Conservation (phyloP, 1,284 basidiomycete genomes). For the Melampsora larici-populina region DNA sequence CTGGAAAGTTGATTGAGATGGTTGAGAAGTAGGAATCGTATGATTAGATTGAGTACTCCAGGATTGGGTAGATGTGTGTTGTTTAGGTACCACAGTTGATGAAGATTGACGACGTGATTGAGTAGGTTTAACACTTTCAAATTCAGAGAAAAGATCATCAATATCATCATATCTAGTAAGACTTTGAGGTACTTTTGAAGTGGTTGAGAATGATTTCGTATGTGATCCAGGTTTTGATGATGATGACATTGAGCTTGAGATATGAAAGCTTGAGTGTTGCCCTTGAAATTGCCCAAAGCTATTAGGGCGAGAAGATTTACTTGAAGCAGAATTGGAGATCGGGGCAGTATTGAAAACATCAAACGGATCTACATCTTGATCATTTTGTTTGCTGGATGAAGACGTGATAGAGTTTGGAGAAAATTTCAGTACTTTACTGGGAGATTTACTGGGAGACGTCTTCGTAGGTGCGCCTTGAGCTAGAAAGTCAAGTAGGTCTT, state of each 20-base stretch:
- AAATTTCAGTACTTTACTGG: background rate
- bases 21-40: too few relatives aligned
- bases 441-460: background rate
- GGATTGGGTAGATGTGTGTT: too few relatives aligned
- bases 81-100: background rate
- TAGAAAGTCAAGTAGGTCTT: background rate
- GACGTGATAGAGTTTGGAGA: background rate
- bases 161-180: slow-evolving; percentile 2
- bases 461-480: background rate
- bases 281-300: too few relatives aligned
- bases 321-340: background rate
- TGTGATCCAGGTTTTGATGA: background rate
- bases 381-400: background rate
- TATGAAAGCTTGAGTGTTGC: too few relatives aligned
- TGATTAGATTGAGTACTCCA: too few relatives aligned
- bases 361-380: slow-evolving; percentile 13
- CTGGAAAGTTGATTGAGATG: too few relatives aligned
- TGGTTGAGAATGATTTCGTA: background rate
- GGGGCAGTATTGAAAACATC: slow-evolving; percentile 19
- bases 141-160: slow-evolving; percentile 34
- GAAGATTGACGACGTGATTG: background rate
- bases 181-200: background rate
- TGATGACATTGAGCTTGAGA: background rate
- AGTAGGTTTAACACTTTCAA: background rate
- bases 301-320: background rate